Conservation (phyloP, 2,329 filamentous ascomycete species). For the Pseudogymnoascus sp. region DNA sequence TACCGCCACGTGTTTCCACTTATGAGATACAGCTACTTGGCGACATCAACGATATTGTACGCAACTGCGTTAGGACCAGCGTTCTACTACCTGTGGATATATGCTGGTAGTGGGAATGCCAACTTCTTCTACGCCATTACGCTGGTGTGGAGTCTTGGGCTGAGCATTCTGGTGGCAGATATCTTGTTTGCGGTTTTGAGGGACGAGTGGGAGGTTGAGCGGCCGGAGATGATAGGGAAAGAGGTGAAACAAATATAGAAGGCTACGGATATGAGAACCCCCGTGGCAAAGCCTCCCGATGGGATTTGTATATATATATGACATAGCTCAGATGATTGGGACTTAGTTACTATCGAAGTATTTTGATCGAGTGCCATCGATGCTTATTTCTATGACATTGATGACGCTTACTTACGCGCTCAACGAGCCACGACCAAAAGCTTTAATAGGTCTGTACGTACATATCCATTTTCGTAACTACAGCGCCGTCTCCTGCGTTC, state of each 20-base stretch:
- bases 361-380: background rate
- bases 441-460: too few species aligned
- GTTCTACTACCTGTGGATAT: slow-evolving; percentile 97
- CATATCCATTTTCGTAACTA: too few species aligned
- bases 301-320: background rate
- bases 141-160: slow-evolving; percentile 89
- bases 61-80: slow-evolving; percentile 82
- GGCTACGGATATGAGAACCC: background rate
- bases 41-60: slow-evolving; percentile 75
- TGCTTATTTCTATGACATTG: too few species aligned
- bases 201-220: slow-evolving; percentile 88
- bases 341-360: background rate
- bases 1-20: slow-evolving; percentile 89
- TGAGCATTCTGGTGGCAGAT: slow-evolving; percentile 81
- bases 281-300: background rate
- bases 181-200: slow-evolving; percentile 78
- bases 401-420: too few species aligned
- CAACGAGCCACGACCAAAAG: too few species aligned
- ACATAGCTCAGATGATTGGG: background rate
- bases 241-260: slow-evolving; percentile 47
- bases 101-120: slow-evolving; percentile 92
- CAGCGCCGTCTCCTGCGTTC: too few species aligned
- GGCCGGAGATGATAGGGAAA: slow-evolving; percentile 83
- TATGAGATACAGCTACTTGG: slow-evolving; percentile 88
- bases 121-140: slow-evolving; percentile 99